Evolutionary conservation across 495 filamentous ascomycete species (phyloP).

Genomic region (Letharia columbiana): DNA sequence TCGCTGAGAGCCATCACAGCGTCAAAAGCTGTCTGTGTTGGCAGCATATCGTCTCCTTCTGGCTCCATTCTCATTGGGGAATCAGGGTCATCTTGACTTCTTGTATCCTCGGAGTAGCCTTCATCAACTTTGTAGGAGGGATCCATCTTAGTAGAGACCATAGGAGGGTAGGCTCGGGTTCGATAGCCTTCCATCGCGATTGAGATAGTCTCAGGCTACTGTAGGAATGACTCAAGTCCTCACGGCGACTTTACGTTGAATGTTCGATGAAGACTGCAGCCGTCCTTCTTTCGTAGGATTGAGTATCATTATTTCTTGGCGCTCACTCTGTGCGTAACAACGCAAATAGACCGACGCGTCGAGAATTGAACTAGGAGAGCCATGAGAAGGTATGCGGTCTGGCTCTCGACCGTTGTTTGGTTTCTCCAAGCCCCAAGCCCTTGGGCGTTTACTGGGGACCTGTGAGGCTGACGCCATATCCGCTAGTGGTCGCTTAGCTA

Average conservation of each 20-base stretch:
- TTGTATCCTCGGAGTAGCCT: conserved; percentile 58
- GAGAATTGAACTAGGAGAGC: no score
- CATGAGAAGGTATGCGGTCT: neutral
- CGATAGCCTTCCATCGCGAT: conserved; percentile 12
- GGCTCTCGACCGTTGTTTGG: neutral
- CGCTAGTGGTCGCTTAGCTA: conserved; percentile 17
- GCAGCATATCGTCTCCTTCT: conserved; percentile 31
- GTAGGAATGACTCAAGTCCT: neutral
- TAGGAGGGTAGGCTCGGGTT: neutral
- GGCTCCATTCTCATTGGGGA: conserved; percentile 30
- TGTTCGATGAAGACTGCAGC: neutral
- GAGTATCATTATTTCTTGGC: neutral
- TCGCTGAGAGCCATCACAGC: conserved; percentile 42
- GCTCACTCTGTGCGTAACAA: neutral
- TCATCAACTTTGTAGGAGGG: conserved; percentile 51
- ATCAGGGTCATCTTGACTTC: conserved; percentile 45
- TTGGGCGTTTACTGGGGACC: neutral
- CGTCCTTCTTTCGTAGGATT: neutral
- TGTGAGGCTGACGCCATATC: neutral
- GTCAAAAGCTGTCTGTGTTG: conserved; percentile 18
- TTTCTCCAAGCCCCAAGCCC: neutral
- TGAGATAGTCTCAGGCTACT: conserved; percentile 7
- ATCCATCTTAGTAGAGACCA: conserved; percentile 20
- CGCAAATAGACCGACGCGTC: neutral
- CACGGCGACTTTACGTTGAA: conserved; percentile 1